Evolutionary conservation across 768 basidiomycete species (phyloP).

Genomic region (Naganishia vaughanmartiniae): DNA sequence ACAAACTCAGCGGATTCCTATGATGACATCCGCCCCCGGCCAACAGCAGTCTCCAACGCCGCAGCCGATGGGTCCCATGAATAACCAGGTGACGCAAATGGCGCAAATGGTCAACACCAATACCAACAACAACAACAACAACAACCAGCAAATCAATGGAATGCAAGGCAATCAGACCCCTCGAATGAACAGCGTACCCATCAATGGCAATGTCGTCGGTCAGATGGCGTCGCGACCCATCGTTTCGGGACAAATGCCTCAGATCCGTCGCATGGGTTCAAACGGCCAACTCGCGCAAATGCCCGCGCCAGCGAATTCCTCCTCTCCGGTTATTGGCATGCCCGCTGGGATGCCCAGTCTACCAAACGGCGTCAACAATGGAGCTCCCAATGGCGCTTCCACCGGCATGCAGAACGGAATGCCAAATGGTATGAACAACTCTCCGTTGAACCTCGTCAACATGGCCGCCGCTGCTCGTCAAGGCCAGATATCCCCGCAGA

Average conservation of each 20-base stretch:
- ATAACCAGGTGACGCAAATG: slow-evolving; percentile 12
- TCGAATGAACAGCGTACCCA: slow-evolving; percentile 4
- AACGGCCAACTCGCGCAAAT: slow-evolving; percentile 26
- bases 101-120: slow-evolving; percentile 25
- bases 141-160: slow-evolving; percentile 19
- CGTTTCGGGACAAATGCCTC: slow-evolving; percentile 27
- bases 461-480: slow-evolving; percentile 28
- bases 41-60: slow-evolving; percentile 4
- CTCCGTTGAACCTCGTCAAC: slow-evolving; percentile 20
- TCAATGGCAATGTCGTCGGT: slow-evolving; percentile 1
- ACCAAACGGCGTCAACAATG: slow-evolving; percentile 6
- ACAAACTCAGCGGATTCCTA: slow-evolving; percentile 19
- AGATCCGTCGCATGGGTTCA: slow-evolving; percentile 31
- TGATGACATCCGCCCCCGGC: slow-evolving; percentile 12
- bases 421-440: slow-evolving; percentile 15
- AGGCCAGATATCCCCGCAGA: slow-evolving; percentile 26
- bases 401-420: neutral
- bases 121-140: neutral
- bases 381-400: neutral
- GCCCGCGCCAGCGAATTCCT: slow-evolving; percentile 18
- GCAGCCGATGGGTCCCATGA: slow-evolving; percentile 13
- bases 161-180: slow-evolving; percentile 18
- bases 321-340: slow-evolving; percentile 28
- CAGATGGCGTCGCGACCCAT: slow-evolving; percentile 22
- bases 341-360: slow-evolving; percentile 5